Conservation (phyloP, 345 rosid species). For the Lumnitzera racemosa region DNA sequence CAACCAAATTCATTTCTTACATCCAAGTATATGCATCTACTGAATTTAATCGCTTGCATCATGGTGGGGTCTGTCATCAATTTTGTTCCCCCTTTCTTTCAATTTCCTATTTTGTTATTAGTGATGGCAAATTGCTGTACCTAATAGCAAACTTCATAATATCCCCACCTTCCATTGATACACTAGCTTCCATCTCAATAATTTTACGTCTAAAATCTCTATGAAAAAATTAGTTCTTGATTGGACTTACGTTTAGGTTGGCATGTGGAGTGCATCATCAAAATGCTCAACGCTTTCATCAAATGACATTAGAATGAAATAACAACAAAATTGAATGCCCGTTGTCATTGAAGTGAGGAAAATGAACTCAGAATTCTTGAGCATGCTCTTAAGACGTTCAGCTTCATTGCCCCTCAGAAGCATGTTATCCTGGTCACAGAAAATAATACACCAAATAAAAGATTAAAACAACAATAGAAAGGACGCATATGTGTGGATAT, state of each 20-base stretch:
- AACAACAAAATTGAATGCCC: slow-evolving; percentile 78
- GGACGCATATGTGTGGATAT: neutral
- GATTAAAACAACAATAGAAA: neutral
- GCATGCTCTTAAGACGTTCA: slow-evolving; percentile 34
- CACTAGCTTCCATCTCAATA: too few relatives aligned
- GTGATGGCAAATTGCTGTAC: too few relatives aligned
- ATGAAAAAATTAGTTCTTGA: neutral
- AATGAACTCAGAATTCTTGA: slow-evolving; percentile 46
- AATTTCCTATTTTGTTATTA: too few relatives aligned
- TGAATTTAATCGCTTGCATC: too few relatives aligned
- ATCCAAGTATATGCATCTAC: too few relatives aligned
- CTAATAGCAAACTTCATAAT: too few relatives aligned
- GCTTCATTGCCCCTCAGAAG: slow-evolving; percentile 76
- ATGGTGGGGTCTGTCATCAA: too few relatives aligned
- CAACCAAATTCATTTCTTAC: too few relatives aligned
- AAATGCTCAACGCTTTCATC: neutral
- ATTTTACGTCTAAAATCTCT: too few relatives aligned
- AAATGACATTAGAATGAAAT: slow-evolving; percentile 4
- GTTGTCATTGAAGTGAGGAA: slow-evolving; percentile 58
- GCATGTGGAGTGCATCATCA: neutral
- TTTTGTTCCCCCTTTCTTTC: too few relatives aligned
- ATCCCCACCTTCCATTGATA: too few relatives aligned
- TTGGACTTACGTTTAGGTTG: neutral
- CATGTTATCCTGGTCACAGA: slow-evolving; percentile 73
- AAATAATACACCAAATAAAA: slow-evolving; percentile 1